Evolutionary conservation across 2,329 filamentous ascomycete genomes (phyloP).

Genomic region (Boeremia lycopersici): DNA sequence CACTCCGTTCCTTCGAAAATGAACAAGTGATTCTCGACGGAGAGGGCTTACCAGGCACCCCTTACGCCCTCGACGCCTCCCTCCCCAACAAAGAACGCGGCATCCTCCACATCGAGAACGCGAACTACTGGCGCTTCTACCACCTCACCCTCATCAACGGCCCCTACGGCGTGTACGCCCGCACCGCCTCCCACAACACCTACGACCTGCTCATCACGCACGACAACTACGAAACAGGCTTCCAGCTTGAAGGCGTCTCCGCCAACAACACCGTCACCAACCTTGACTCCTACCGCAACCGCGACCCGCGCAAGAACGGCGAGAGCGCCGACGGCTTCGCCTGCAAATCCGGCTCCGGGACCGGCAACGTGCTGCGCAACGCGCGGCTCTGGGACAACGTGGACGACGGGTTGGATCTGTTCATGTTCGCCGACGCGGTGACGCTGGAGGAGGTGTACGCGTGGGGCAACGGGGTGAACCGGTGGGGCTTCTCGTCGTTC

Average conservation of each 20-base stretch:
- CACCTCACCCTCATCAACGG: slow-evolving; percentile 47
- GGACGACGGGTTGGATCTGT: slow-evolving; percentile 57
- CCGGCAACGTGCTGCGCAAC: slow-evolving; percentile 54
- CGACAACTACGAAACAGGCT: slow-evolving; percentile 50
- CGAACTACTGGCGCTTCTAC: slow-evolving; percentile 56
- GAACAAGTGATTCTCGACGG: slow-evolving; percentile 22
- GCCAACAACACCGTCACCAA: slow-evolving; percentile 32
- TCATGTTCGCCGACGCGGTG: slow-evolving; percentile 50
- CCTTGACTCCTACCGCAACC: slow-evolving; percentile 32
- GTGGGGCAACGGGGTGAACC: slow-evolving; percentile 56
- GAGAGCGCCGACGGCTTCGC: slow-evolving; percentile 59
- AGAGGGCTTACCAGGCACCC: slow-evolving; percentile 17
- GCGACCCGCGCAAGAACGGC: slow-evolving; percentile 57
- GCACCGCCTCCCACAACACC: slow-evolving; percentile 45
- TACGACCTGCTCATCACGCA: slow-evolving; percentile 46
- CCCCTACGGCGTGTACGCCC: slow-evolving; percentile 47
- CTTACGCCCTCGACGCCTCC: slow-evolving; percentile 15
- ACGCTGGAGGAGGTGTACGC: slow-evolving; percentile 54
- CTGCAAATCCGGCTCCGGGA: slow-evolving; percentile 55
- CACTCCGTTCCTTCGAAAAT: slow-evolving; percentile 16
- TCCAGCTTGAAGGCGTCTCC: slow-evolving; percentile 45
- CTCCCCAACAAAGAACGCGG: slow-evolving; percentile 51
- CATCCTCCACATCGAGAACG: slow-evolving; percentile 56
- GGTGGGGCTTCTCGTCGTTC: slow-evolving; percentile 53
- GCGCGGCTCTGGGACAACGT: slow-evolving; percentile 59